Base-by-base conservation (phyloP, 208 protist genomes). In the Naegleria lovaniensis region DNA sequence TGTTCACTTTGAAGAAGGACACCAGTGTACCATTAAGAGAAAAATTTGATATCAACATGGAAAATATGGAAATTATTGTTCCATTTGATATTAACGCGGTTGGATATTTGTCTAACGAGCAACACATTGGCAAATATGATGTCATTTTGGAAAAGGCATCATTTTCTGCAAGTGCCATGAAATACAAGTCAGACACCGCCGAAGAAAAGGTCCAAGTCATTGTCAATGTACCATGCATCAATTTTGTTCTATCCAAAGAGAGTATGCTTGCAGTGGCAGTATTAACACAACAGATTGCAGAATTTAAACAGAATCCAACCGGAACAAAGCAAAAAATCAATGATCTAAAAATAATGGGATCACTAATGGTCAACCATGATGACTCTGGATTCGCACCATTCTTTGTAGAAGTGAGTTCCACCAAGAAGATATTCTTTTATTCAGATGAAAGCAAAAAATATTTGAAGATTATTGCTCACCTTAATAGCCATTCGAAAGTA, bases 291-390 rank as follows among this genome's bases (percentile, higher is more conserved):
- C 25, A 36, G n/a, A 33, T 79, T 36, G 67, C 29, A 36, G 67
- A 79, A 79, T 79, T 79, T 33, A 79, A 79, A 36, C 67, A 79
- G n/a, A 79, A 79, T 33, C 67, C 67, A 79, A 79, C 67, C 7
- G 67, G 67, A 36, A 79, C 29, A 36, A 79, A 79, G 29, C 25
- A 79, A 33, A 79, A 79, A 36, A 79, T 79, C n/a, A 79, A 36
- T 33, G 67, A 79, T 33, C n/a, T 79, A n/a, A 79, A 79, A 79
- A 79, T 79, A 36, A 79, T 36, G 67, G 67, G 67, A 79, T 36
- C 29, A 36, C 67, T 79, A 29, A 7, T 36, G 25, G 67, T 79
- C 29, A 79, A 79, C 36, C 67, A 79, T 79, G 67, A 79, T 36
- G 67, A 79, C 25, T 36, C 13, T 36, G 67, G n/a, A 2, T 79